Conservation (phyloP, 169 alveolate genomes). For the Eimeria praecox region DNA sequence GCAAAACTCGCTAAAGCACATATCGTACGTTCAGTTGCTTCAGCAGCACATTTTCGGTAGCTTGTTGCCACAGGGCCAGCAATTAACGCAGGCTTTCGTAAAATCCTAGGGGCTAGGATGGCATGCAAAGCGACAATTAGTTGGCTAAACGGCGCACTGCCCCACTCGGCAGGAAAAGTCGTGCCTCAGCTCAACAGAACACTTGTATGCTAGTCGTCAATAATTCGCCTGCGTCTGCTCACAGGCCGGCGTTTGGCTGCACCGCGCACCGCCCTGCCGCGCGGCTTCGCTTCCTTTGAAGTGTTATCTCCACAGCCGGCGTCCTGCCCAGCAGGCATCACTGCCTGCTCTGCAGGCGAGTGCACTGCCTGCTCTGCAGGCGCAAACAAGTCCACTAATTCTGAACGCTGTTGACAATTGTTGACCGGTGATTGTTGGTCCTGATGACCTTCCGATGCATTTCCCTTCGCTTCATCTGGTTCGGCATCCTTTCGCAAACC, state of each 20-base stretch:
- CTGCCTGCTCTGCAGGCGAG: constrained; percentile 32
- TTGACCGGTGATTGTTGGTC: not conserved
- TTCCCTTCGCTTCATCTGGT: not conserved
- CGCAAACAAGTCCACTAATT: constrained; percentile 16
- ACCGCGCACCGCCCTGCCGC: constrained; percentile 53
- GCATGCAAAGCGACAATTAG: not conserved
- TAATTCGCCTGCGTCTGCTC: constrained; percentile 44
- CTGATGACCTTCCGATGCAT: not conserved
- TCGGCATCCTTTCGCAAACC: not conserved
- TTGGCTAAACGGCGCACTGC: not conserved
- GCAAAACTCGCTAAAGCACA: not conserved
- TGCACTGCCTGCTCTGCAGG: constrained; percentile 17
- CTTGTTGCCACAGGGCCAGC: not conserved
- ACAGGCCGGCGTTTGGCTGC: constrained; percentile 65
- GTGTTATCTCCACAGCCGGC: not conserved
- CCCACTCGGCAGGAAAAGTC: not conserved
- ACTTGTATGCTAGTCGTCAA: constrained; percentile 4
- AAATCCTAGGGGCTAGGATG: not conserved
- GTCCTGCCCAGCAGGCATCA: not conserved
- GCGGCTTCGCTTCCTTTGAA: constrained; percentile 34
- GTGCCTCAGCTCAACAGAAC: not conserved
- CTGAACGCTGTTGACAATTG: not conserved
- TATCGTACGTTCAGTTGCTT: not conserved
- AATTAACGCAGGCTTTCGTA: not conserved
- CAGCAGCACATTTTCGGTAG: not conserved